Evolutionary conservation across 23 red algal genomes (phyloP), one percentile per base, ranked within the genome.

Genomic region (Gracilaria gracilis): DNA sequence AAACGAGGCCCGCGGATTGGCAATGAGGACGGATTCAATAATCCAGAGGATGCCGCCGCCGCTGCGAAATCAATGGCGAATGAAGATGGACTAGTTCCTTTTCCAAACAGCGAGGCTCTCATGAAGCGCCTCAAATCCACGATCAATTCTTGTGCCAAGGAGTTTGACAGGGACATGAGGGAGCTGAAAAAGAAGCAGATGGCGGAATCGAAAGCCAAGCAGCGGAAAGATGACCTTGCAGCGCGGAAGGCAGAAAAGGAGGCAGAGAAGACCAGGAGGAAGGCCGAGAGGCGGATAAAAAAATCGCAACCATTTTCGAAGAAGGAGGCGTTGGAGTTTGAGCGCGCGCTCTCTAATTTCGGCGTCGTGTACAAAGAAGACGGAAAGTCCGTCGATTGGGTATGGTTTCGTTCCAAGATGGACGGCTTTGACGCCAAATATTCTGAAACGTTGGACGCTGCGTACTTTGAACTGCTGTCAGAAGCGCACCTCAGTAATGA

Each of bases 121-220:
- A 90, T 95, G 93, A 89, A 84, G 28, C 65, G 93, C 23, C 81
- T 95, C 40, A 95, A 95, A 62, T 93, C 89, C 4, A 93, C 69
- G 16, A 84, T 93, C 79, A 93, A 93, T 34, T 84, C 89, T 8
- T 93, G 89, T 67, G 66, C 89, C 16, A 84, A 84, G 36, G 67
- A 70, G 57, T 85, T 51, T 49, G 89, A 84, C 34, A 79, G 57
- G 25, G 79, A 93, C 49, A 58, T 75, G 82, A 82, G 59, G n/a
- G 79, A 93, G 58, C 28, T 67, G 21, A 82, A 78, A 79, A 93
- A 93, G 89, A 76, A 78, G 53, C 54, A 93, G 61, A 42, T 66
- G 46, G 78, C 71, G 0, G 89, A 61, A 16, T 67, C 33, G n/a
- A 38, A 57, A 64, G 89, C 89, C 25, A 80, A 86, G 55, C 89